Evolutionary conservation across 1,139 yeast species (phyloP).

Genomic region (Blastobotrys illinoisensis): DNA sequence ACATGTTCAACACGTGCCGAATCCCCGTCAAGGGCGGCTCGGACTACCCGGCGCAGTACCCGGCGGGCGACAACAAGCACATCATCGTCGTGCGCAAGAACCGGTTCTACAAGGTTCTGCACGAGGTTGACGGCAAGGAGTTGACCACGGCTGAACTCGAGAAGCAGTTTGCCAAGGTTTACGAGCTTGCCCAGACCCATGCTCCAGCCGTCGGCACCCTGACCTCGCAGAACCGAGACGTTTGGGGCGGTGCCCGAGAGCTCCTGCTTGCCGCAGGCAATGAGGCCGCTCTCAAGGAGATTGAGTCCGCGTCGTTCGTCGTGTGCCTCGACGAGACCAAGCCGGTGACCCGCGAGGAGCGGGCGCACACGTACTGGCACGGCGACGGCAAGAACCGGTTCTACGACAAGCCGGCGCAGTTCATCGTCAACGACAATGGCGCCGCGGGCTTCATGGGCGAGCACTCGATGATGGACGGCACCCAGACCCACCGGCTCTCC

Average conservation of each 20-base stretch:
- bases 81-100: conserved; percentile 70
- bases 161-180: conserved; percentile 55
- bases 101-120: conserved; percentile 75
- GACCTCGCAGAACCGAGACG: conserved; percentile 83
- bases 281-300: conserved; percentile 54
- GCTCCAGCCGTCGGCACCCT: conserved; percentile 67
- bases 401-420: conserved; percentile 89
- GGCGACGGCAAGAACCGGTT: conserved; percentile 89
- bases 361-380: conserved; percentile 88
- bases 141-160: conserved; percentile 60
- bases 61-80: conserved; percentile 45
- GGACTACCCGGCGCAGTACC: conserved; percentile 31
- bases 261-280: conserved; percentile 47
- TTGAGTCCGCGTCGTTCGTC: conserved; percentile 75
- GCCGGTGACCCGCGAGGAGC: conserved; percentile 80
- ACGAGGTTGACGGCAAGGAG: conserved; percentile 45
- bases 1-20: conserved; percentile 88
- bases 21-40: conserved; percentile 44
- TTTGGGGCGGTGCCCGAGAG: conserved; percentile 61
- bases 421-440: conserved; percentile 76
- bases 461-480: conserved; percentile 98
- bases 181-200: conserved; percentile 42
- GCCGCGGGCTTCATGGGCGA: conserved; percentile 92
- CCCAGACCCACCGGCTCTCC: conserved; percentile 87
- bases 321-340: conserved; percentile 68